phyloP scores from a whole-genome alignment of 225 moss, liverwort and hornwort species.

The Pseudisothecium myosuroides region DNA sequence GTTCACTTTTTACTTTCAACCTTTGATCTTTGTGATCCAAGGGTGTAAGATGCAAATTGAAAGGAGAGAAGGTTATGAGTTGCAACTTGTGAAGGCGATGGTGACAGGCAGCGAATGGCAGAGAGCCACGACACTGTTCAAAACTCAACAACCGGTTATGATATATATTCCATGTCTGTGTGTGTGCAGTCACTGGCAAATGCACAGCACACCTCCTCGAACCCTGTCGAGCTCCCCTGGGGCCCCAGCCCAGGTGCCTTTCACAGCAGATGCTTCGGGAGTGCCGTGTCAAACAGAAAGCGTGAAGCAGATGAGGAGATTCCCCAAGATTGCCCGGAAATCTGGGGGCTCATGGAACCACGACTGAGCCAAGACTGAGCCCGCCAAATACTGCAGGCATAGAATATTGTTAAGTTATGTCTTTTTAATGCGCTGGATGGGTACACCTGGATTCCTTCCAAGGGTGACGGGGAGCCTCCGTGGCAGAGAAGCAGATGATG shows the following conservation, averaged over 20 bases:
- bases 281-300: neutral
- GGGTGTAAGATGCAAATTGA: too few species aligned
- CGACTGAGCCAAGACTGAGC: neutral
- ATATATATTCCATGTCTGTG: neutral
- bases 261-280: neutral
- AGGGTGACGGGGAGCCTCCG: neutral
- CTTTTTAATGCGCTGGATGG: neutral
- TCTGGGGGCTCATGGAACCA: neutral
- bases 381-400: neutral
- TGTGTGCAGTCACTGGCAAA: neutral
- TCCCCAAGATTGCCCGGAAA: neutral
- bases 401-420: neutral
- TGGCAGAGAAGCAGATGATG: neutral
- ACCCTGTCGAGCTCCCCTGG: neutral
- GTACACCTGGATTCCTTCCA: neutral
- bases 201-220: neutral
- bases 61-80: too few species aligned
- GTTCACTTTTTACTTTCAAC: too few species aligned
- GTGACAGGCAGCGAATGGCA: too few species aligned
- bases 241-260: neutral
- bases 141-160: too few species aligned
- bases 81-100: too few species aligned
- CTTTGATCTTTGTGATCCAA: too few species aligned
- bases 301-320: conserved; percentile 4
- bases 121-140: too few species aligned